These are phyloP conservation scores for Hypoxylon sp. DNA, from an alignment of 2,329 filamentous ascomycete genomes.

Conservation along the genomic window DNA sequence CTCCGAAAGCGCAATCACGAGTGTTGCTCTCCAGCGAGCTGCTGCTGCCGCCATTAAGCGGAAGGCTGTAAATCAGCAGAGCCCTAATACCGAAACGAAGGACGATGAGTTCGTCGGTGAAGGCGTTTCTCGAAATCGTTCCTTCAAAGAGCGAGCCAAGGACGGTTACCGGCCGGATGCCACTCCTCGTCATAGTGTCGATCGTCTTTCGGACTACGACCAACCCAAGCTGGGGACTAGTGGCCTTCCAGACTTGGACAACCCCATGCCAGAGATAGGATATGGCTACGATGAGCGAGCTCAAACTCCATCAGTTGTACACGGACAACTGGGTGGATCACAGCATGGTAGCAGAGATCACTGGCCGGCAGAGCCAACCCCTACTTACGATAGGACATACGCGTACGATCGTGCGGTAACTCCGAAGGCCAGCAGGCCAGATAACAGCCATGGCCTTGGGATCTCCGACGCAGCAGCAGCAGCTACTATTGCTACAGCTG, in stretches of 20 bases:
- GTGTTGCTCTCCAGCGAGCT: conserved; percentile 66
- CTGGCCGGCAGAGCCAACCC: conserved; percentile 54
- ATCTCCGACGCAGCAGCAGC: conserved; percentile 65
- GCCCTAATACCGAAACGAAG: conserved; percentile 52
- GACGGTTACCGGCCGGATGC: conserved; percentile 68
- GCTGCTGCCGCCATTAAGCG: conserved; percentile 67
- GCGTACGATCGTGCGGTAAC: conserved; percentile 53
- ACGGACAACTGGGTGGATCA: conserved; percentile 76
- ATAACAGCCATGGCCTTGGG: conserved; percentile 59
- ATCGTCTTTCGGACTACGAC: conserved; percentile 68
- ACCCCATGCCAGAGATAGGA: conserved; percentile 84
- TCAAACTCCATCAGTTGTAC: conserved; percentile 85
- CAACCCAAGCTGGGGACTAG: conserved; percentile 74
- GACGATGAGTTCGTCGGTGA: conserved; percentile 62
- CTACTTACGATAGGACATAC: conserved; percentile 53
- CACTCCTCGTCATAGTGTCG: conserved; percentile 71
- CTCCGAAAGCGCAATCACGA: conserved; percentile 71
- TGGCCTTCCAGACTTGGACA: conserved; percentile 76
- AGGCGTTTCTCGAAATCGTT: conserved; percentile 72
- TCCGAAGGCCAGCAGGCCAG: conserved; percentile 51
- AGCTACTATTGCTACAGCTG: conserved; percentile 67
- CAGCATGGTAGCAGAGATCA: conserved; percentile 50
- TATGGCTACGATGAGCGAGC: conserved; percentile 76
- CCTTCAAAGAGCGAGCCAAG: conserved; percentile 76
- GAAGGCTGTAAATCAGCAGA: conserved; percentile 61